A percentile compares a stretch with the other conserved stretches of the same genome.
Evolutionary conservation across 495 filamentous ascomycete genomes (phyloP).

Genomic region (Penicillium riverlandense): DNA sequence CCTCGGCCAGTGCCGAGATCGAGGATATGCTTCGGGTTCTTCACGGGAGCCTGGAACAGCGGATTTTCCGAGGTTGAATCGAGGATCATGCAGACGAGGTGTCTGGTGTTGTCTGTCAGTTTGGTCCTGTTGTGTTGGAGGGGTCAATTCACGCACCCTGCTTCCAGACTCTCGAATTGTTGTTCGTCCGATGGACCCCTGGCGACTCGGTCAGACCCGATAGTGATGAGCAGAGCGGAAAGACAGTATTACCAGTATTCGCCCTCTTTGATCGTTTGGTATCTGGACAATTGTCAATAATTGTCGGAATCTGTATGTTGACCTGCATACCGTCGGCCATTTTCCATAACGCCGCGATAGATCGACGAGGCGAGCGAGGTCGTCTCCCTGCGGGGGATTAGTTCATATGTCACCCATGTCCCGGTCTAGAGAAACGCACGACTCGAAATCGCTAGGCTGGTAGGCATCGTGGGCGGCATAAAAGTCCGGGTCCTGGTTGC

Average conservation of each 20-base stretch:
- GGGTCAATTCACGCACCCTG: not conserved
- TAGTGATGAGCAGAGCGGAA: not conserved
- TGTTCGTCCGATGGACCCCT: constrained; percentile 5
- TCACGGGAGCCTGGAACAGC: constrained; percentile 1
- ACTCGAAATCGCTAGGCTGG: not conserved
- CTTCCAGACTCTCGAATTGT: constrained; percentile 4
- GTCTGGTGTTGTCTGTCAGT: not conserved
- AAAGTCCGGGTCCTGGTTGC: constrained; percentile 2
- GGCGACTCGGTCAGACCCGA: not conserved
- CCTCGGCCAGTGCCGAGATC: constrained; percentile 8
- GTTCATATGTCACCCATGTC: not conserved
- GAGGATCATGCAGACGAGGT: not conserved
- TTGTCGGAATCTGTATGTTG: too few species aligned
- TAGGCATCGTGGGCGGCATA: not conserved
- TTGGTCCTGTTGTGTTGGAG: not conserved
- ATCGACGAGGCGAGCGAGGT: constrained; percentile 4
- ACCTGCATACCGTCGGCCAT: constrained; percentile 6
- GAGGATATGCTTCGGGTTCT: constrained; percentile 3
- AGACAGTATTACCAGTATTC: constrained; percentile 1
- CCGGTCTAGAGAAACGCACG: not conserved
- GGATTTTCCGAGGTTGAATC: not conserved
- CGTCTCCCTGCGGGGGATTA: not conserved
- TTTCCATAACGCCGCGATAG: constrained; percentile 3
- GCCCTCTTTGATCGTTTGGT: constrained; percentile 2
- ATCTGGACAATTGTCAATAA: not conserved